Evolutionary conservation across 805 yeast species (phyloP), one percentile per base, ranked within the genome.

Genomic region (Nematodospora valgi): DNA sequence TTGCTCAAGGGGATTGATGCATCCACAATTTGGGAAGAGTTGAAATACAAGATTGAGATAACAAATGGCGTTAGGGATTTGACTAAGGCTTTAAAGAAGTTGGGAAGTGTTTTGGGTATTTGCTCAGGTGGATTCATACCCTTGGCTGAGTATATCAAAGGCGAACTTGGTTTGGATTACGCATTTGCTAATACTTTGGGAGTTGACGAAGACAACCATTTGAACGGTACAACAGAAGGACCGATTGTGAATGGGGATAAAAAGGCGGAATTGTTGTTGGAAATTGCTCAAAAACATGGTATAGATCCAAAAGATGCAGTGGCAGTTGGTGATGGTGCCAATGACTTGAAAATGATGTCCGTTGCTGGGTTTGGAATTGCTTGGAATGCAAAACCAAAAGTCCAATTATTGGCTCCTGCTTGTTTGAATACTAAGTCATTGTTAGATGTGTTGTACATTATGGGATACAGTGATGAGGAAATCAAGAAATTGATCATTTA

Each of bases 261-360:
- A 45, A 93, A 93, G 59, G 95, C 95, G 2, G 73, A 76, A 35
- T 70, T 91, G 11, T 64, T 93, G 30, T 58, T 68, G 30, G 73
- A 77, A 42, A 72, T 86, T 21, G 82, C 91, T 1, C 46, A 56
- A 4, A 71, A 69, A 26, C 81, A 79, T 44, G 58, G 58, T 8
- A 64, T 84, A 23, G 74, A 72, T 15, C 61, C 77, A 8, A 55
- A 55, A 27, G 53, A 68, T 4, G 80, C 82, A 1, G 81, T 85
- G 30, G 96, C 96, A 32, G 84, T 91, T 24, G 98, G 98, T 23
- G 98, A 93, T 56, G 99, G 99, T 24, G 96, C 98, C 16, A 93
- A 93, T 52, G 99, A 93, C 62, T 66, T 93, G 52, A 74, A 76
- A 29, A 94, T 94, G 88, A 93, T 93, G 98, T 74, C 67, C 2